Percentiles rank a stretch among this genome's conserved stretches.
Conservation (phyloP, 371 early-diverging fungal genomes). For the Massospora cicadina region DNA sequence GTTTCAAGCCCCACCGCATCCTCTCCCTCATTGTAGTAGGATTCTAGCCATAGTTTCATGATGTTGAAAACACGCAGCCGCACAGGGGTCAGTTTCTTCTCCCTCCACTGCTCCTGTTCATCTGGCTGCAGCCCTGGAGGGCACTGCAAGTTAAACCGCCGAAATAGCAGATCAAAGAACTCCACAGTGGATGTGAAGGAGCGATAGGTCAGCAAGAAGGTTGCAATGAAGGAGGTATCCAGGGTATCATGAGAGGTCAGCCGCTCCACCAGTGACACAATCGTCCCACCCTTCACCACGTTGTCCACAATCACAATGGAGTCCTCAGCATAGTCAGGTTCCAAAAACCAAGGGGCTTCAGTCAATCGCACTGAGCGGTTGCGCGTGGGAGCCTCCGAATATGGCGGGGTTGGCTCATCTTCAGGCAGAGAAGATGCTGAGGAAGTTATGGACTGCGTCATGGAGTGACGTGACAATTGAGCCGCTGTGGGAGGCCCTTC, state of each 20-base stretch:
- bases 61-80: constrained; percentile 79
- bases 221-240: constrained; percentile 55
- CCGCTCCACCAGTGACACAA: constrained; percentile 62
- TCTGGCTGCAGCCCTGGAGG: constrained; percentile 43
- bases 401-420: constrained; percentile 10
- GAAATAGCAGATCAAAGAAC: constrained; percentile 47
- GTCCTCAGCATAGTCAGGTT: constrained; percentile 42
- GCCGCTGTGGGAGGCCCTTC: constrained; percentile 15
- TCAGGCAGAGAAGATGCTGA: constrained; percentile 7
- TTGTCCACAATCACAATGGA: constrained; percentile 71
- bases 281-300: constrained; percentile 75
- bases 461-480: constrained; percentile 12
- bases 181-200: constrained; percentile 61
- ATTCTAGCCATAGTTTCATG: constrained; percentile 81
- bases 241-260: constrained; percentile 71
- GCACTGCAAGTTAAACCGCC: constrained; percentile 48
- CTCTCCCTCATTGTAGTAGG: constrained; percentile 61
- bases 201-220: constrained; percentile 80
- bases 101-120: constrained; percentile 60
- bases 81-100: constrained; percentile 68
- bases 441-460: constrained; percentile 4
- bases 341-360: constrained; percentile 44
- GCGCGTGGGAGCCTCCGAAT: constrained; percentile 9
- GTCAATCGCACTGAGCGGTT: constrained; percentile 9
- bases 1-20: constrained; percentile 42